These are phyloP conservation scores for Cicer yamashitae DNA, from an alignment of 306 rosid genomes.

Conservation along the genomic window DNA sequence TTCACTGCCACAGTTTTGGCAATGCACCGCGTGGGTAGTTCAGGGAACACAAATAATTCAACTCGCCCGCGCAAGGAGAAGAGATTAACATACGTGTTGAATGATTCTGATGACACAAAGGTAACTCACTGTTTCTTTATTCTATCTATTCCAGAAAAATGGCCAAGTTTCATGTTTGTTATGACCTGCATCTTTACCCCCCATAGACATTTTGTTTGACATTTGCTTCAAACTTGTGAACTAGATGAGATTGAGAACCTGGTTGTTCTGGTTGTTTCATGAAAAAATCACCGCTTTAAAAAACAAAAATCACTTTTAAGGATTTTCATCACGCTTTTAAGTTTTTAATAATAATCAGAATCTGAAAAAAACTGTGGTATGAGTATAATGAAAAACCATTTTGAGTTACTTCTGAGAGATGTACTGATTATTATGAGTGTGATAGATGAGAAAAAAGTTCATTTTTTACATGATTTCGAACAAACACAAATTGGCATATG, in stretches of 20 bases:
- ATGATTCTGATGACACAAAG: constrained; percentile 80
- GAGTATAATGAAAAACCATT: background rate
- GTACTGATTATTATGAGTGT: background rate
- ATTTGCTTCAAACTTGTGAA: constrained; percentile 33
- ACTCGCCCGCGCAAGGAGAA: constrained; percentile 94
- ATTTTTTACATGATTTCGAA: background rate
- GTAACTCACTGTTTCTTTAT: constrained; percentile 51
- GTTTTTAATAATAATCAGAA: background rate
- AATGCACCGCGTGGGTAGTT: constrained; percentile 98
- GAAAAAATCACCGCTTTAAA: background rate
- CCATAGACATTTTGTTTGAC: constrained; percentile 2
- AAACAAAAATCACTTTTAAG: background rate
- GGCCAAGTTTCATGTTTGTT: constrained; percentile 32
- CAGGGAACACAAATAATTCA: constrained; percentile 83
- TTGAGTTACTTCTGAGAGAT: background rate
- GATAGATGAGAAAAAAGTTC: background rate
- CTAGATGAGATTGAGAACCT: constrained; percentile 9
- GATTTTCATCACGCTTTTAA: background rate
- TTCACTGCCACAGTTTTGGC: constrained; percentile 56
- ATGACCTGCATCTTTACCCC: constrained; percentile 1
- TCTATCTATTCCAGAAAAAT: constrained; percentile 19
- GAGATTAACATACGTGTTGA: constrained; percentile 89
- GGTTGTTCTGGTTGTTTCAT: background rate
- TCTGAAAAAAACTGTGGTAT: background rate
- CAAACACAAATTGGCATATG: constrained; percentile 4